Evolutionary conservation across 805 yeast species (phyloP).

Genomic region (Hanseniaspora osmophila): DNA sequence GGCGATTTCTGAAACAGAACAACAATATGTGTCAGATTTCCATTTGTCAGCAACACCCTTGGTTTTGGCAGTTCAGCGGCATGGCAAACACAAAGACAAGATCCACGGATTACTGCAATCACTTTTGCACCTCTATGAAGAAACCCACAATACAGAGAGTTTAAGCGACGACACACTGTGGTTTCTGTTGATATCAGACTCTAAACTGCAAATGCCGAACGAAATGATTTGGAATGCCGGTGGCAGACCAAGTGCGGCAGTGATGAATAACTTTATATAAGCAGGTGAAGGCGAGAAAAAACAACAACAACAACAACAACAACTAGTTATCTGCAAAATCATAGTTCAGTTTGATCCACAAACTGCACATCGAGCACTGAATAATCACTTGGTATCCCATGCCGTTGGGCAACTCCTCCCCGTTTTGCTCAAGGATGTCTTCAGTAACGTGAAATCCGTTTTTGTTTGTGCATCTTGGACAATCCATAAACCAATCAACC

Average conservation of each 20-base stretch:
- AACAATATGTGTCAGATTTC: neutral
- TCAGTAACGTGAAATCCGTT: slow-evolving; percentile 50
- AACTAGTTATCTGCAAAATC: slow-evolving; percentile 26
- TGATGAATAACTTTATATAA: neutral
- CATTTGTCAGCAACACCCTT: neutral
- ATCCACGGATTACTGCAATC: neutral
- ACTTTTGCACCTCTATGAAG: neutral
- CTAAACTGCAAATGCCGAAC: neutral
- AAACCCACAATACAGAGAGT: neutral
- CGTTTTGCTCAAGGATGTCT: slow-evolving; percentile 32
- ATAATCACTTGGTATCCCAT: slow-evolving; percentile 54
- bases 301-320: too few species aligned
- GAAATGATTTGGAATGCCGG: neutral
- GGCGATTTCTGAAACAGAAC: too few species aligned
- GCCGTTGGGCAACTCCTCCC: slow-evolving; percentile 31
- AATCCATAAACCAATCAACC: slow-evolving; percentile 30
- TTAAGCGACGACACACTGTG: neutral
- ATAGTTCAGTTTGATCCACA: slow-evolving; percentile 66
- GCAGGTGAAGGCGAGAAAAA: too few species aligned
- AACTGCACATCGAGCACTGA: slow-evolving; percentile 72
- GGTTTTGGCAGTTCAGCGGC: neutral
- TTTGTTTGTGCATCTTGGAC: slow-evolving; percentile 50
- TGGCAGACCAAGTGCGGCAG: neutral
- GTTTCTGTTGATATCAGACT: neutral
- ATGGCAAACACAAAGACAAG: neutral